Evolutionary conservation across 768 basidiomycete species (phyloP), one percentile per base, ranked within the genome.

Genomic region (Dioszegia aurantiaca): DNA sequence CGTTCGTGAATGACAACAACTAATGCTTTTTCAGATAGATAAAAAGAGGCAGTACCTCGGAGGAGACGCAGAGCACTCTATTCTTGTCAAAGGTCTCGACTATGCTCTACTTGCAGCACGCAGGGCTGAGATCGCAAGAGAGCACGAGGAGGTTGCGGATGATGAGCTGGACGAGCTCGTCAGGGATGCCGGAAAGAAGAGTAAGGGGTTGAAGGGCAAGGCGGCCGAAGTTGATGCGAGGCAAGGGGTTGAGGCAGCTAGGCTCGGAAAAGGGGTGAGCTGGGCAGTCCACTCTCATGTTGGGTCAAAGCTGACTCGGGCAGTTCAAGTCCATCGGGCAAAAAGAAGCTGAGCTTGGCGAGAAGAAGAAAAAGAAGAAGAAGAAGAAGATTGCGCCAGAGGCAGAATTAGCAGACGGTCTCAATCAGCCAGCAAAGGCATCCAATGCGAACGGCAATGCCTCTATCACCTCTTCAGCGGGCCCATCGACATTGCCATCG

Each of bases 1-100:
- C 9, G 17, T 24, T n/a, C 26, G 45, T 49, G 16, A 42, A 17
- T 2, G 23, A n/a, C 2, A 17, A 1, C 16, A n/a, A 39, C 23
- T 47, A 5, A 48, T 26, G 9, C 17, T 37, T 9, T 31, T 4
- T 10, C 21, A 24, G 31, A 21, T 2, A 49, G 87, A 79, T 89
- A 17, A 84, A 54, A 83, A 89, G 69, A 81, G 90, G 33, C 81
- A 80, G 56, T 89, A 88, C 56, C 83, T 91, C 4, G 90, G 90
- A 17, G 89, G 90, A 36, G 89, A 94, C 73, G 84, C 85, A 40
- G 82, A 87, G 58, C 90, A 93, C 72, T 85, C 89, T 11, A 83
- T 92, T 56, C 83, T 92, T 11, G 89, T 92, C 40, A 94, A 91
- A 70, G 78, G 78, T 59, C 84, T 97, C 44, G 93, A 97, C 71